phyloP scores from a whole-genome alignment of 768 basidiomycete genomes.

The Dioszegia aurantiaca region DNA sequence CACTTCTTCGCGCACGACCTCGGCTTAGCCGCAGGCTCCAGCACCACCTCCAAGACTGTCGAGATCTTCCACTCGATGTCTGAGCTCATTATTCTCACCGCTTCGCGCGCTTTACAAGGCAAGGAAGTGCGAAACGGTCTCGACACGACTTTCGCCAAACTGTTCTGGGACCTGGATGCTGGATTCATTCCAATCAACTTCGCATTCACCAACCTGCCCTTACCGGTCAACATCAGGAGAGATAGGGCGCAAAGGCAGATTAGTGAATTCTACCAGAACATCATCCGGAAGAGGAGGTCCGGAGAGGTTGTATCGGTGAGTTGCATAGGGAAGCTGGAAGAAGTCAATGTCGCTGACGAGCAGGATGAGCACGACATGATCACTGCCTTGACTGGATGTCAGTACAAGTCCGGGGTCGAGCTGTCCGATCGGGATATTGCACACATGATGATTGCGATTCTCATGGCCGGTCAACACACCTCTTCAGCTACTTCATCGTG shows the following conservation, averaged over 20 bases:
- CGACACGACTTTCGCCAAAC: conserved; percentile 77
- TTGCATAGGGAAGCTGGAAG: conserved; percentile 1
- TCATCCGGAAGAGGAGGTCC: conserved; percentile 68
- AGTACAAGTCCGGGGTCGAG: conserved; percentile 73
- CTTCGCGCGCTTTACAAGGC: conserved; percentile 88
- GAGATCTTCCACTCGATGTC: conserved; percentile 69
- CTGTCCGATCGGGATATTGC: conserved; percentile 89
- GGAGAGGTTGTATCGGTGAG: conserved; percentile 55
- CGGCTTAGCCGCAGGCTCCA: conserved; percentile 59
- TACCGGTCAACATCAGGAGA: conserved; percentile 82
- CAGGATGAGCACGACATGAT: conserved; percentile 88
- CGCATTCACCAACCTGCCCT: conserved; percentile 86
- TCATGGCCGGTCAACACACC: conserved; percentile 99
- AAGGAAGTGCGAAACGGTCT: conserved; percentile 75
- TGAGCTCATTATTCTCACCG: conserved; percentile 92
- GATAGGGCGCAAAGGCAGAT: conserved; percentile 89
- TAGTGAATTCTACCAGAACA: conserved; percentile 86
- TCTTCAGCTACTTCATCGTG: conserved; percentile 89
- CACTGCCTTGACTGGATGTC: conserved; percentile 74
- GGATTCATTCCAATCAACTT: conserved; percentile 96
- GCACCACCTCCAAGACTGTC: conserved; percentile 50
- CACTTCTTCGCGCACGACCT: conserved; percentile 68
- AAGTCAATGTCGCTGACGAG: conserved; percentile 24
- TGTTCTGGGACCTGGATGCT: conserved; percentile 85
- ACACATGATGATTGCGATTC: conserved; percentile 95